Evolutionary conservation across 208 protist genomes (phyloP).

Genomic region (Trypanosomatidae sp.): DNA sequence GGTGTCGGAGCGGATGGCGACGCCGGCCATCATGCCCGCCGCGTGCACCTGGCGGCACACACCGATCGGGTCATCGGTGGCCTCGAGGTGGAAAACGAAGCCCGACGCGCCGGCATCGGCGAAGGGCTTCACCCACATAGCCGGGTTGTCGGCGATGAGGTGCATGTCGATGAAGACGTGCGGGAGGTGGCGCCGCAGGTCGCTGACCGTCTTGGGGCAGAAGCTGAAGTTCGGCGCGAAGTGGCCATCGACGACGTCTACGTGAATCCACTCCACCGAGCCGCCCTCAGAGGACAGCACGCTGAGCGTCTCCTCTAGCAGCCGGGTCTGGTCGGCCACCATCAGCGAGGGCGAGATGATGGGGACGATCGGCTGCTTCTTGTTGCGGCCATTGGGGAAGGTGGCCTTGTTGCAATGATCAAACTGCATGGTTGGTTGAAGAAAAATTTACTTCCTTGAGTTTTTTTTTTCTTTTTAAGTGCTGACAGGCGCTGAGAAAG

Average conservation of each 20-base stretch:
- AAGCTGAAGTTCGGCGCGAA: slow-evolving; percentile 98
- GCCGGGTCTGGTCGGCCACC: slow-evolving; percentile 77
- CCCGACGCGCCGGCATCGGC: slow-evolving; percentile 82
- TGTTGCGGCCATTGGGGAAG: slow-evolving; percentile 51
- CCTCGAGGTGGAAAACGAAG: slow-evolving; percentile 95
- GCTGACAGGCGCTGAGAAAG: too few species aligned
- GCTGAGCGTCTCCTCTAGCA: slow-evolving; percentile 74
- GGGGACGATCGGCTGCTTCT: slow-evolving; percentile 27
- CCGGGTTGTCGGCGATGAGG: slow-evolving; percentile 94
- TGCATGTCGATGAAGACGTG: slow-evolving; percentile 94
- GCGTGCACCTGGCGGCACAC: slow-evolving; percentile 72
- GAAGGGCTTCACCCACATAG: slow-evolving; percentile 82
- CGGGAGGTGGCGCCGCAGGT: slow-evolving; percentile 81
- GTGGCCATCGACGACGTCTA: slow-evolving; percentile 97
- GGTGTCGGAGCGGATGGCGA: slow-evolving; percentile 96
- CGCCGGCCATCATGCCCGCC: slow-evolving; percentile 86
- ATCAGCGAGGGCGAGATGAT: slow-evolving; percentile 93
- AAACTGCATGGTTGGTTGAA: too few species aligned
- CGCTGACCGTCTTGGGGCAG: slow-evolving; percentile 91
- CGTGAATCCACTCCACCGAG: slow-evolving; percentile 94
- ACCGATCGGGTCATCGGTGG: slow-evolving; percentile 38
- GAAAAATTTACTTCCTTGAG: too few species aligned
- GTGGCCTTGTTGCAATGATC: slow-evolving; percentile 39
- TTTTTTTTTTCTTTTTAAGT: too few species aligned
- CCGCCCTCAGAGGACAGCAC: slow-evolving; percentile 74